Evolutionary conservation across 495 filamentous ascomycete species (phyloP).

Genomic region (Hypoxylon fuscum): DNA sequence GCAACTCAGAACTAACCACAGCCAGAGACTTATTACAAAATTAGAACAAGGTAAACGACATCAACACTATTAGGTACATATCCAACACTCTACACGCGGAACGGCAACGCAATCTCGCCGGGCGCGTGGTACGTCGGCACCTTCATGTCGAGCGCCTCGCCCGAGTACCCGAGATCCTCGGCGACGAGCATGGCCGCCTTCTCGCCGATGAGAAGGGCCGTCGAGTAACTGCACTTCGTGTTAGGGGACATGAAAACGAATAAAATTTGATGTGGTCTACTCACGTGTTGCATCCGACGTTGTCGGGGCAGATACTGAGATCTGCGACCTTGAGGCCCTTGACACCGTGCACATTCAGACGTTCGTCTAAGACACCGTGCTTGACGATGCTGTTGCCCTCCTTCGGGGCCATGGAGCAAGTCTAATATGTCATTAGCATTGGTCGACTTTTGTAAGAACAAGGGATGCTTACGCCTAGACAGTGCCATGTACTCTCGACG

Average conservation of each 20-base stretch:
- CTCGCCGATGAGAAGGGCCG: slow-evolving; percentile 84
- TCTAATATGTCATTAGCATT: slow-evolving; percentile 54
- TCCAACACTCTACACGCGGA: slow-evolving; percentile 34
- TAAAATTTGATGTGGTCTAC: slow-evolving; percentile 37
- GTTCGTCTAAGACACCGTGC: slow-evolving; percentile 81
- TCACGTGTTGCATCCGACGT: slow-evolving; percentile 82
- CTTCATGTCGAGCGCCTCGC: slow-evolving; percentile 78
- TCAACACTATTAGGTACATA: neutral
- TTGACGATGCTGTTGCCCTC: slow-evolving; percentile 83
- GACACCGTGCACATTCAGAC: slow-evolving; percentile 82
- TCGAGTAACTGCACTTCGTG: slow-evolving; percentile 59
- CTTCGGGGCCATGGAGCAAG: slow-evolving; percentile 82
- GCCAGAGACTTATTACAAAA: neutral
- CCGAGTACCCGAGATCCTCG: slow-evolving; percentile 80
- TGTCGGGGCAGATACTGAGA: slow-evolving; percentile 82
- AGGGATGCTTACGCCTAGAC: slow-evolving; percentile 55
- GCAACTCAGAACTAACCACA: slow-evolving; percentile 8
- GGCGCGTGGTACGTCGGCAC: slow-evolving; percentile 70
- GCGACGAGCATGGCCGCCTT: slow-evolving; percentile 77
- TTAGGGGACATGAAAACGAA: neutral
- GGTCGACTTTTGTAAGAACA: neutral
- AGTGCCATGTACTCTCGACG: slow-evolving; percentile 84
- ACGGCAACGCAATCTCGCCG: slow-evolving; percentile 54
- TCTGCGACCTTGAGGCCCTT: slow-evolving; percentile 85
- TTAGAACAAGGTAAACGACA: slow-evolving; percentile 5